Evolutionary conservation across 1,139 yeast genomes (phyloP).

Genomic region (Scheffersomyces stambukii): DNA sequence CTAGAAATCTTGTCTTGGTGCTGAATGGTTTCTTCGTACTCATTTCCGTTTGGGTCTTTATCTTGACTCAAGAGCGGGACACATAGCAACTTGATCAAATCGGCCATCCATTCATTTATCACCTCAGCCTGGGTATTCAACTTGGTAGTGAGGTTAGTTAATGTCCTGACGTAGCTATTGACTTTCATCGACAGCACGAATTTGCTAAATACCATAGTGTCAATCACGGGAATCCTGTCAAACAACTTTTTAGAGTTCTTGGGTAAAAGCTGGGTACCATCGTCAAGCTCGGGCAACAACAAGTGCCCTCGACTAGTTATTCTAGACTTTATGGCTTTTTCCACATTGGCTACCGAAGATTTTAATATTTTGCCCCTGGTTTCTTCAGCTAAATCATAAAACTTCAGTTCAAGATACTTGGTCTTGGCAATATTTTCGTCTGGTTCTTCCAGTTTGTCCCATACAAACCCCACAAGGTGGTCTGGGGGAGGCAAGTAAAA

Average conservation of each 20-base stretch:
- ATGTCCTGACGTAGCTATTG: conserved; percentile 16
- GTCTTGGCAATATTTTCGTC: conserved; percentile 10
- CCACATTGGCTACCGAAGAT: conserved; percentile 38
- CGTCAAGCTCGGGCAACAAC: conserved; percentile 18
- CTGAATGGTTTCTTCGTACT: conserved; percentile 67
- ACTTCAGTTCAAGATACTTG: conserved; percentile 24
- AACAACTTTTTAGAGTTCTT: conserved; percentile 34
- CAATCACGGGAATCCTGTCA: conserved; percentile 25
- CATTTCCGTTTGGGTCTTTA: conserved; percentile 65
- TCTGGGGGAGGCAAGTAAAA: conserved; percentile 5
- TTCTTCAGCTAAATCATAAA: conserved; percentile 61
- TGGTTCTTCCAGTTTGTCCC: conserved; percentile 6
- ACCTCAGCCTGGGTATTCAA: conserved; percentile 56
- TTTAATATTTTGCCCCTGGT: conserved; percentile 50
- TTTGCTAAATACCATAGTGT: conserved; percentile 13
- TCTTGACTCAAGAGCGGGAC: conserved; percentile 43
- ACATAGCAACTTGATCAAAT: conserved; percentile 42
- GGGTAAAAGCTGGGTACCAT: conserved; percentile 29
- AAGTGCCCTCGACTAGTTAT: conserved; percentile 21
- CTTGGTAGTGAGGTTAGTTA: conserved; percentile 23
- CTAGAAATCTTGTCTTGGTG: conserved; percentile 70
- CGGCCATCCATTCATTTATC: conserved; percentile 52
- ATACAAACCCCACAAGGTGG: too few species aligned
- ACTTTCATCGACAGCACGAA: conserved; percentile 19
- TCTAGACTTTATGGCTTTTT: conserved; percentile 20